Base-by-base conservation (phyloP, 768 basidiomycete species). In the Daedalea quercina region DNA sequence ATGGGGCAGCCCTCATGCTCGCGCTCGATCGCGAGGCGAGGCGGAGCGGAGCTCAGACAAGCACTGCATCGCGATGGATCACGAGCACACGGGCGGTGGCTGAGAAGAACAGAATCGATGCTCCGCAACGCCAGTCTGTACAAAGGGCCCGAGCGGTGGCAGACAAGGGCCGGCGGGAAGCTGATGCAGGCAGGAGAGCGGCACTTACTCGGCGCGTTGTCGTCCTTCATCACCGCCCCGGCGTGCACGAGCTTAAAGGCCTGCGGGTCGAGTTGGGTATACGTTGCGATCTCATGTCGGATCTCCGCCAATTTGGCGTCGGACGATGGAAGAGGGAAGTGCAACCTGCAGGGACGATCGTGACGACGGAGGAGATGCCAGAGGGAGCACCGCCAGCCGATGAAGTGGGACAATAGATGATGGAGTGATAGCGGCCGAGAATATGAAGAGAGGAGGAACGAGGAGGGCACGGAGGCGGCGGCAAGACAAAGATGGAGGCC, bases 201-300 rank as follows among this genome's bases (percentile, higher is more conserved):
- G 51, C 65, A 78, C 71, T 58, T 57, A 87, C 84, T 70, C 44
- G 84, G 78, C 8, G 81, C 78, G 53, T 70, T 65, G 65, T 93
- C 84, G 65, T 95, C 91, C 59, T 85, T 87, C 79, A 97, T 87
- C 67, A 96, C 80, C 1, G 90, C 93, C 35, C 95, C 95, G 44
- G 87, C 81, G 70, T 88, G 85, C 57, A 98, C 82, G 63, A 98
- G 78, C 67, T 93, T 91, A 77, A 96, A 90, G 25, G 79, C 78
- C 57, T 77, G 62, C 25, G 69, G 66, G 0, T 85, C 80, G 12
- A 97, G 76, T 50, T 84, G 83, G 2, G 90, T 94, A 62, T 85
- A 81, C 4, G 84, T 76, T 13, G 90, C 84, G 47, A 96, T 71
- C 20, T 77, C 73, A 3, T 73, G 59, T 35, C 87, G 78, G 48